A percentile compares a stretch with the other conserved stretches of the same genome.
These are phyloP conservation scores for Odonthalia washingtoniensis DNA, from an alignment of 31 red algal species.

Conservation along the genomic window DNA sequence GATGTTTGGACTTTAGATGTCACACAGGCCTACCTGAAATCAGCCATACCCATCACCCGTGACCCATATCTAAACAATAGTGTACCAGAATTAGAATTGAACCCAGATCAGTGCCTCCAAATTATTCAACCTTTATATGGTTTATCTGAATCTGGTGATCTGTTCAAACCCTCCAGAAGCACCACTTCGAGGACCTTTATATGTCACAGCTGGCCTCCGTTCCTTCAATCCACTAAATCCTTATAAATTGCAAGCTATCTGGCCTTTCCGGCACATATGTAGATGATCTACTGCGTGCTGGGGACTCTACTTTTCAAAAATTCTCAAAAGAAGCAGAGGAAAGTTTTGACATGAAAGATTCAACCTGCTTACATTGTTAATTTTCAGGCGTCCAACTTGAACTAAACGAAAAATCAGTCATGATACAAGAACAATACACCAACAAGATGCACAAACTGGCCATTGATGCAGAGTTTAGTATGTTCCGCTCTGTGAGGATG, in stretches of 20 bases:
- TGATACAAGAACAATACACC: not conserved
- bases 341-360: not conserved
- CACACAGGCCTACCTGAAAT: not conserved
- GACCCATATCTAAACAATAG: not conserved
- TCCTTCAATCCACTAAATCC: not conserved
- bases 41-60: conserved; percentile 13
- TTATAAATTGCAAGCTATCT: not conserved
- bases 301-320: not conserved
- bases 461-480: not conserved
- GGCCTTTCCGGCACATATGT: not conserved
- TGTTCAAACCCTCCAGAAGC: too few relatives aligned
- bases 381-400: not conserved
- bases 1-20: conserved; percentile 13
- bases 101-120: too few relatives aligned
- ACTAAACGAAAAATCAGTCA: not conserved
- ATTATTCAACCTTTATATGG: too few relatives aligned
- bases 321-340: not conserved
- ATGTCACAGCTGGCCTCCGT: not conserved
- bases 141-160: conserved; percentile 1
- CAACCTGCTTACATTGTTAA: not conserved
- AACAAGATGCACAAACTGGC: not conserved
- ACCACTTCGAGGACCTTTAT: not conserved
- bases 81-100: conserved; percentile 43
- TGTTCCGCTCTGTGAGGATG: not conserved
- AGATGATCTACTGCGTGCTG: not conserved